Evolutionary conservation across 2,329 filamentous ascomycete genomes (phyloP).

Genomic region (Aureobasidium vineae): DNA sequence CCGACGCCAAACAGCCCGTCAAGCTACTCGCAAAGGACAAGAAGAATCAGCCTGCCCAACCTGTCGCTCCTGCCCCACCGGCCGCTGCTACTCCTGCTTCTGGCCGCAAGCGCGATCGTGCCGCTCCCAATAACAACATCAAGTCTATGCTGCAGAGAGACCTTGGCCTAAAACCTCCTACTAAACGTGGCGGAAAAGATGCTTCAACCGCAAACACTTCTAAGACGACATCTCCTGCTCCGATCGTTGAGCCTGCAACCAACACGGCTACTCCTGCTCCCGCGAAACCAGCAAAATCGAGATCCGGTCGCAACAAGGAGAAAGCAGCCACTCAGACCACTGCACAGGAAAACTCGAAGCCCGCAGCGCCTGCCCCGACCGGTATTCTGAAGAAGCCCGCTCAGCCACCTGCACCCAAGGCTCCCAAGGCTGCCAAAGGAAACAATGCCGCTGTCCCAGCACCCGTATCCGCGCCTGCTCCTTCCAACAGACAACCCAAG

Average conservation of each 20-base stretch:
- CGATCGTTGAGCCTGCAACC: conserved; percentile 16
- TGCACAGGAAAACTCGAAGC: conserved; percentile 19
- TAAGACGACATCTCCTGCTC: conserved; percentile 13
- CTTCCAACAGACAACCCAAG: conserved; percentile 22
- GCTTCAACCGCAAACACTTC: conserved; percentile 28
- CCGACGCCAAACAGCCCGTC: conserved; percentile 30
- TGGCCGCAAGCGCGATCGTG: conserved; percentile 55
- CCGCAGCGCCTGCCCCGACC: conserved; percentile 33
- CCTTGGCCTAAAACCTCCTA: conserved; percentile 53
- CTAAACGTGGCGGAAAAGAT: conserved; percentile 37
- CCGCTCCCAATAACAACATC: conserved; percentile 47
- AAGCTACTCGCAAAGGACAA: conserved; percentile 53
- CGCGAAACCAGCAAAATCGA: conserved; percentile 22
- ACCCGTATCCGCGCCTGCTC: conserved; percentile 26
- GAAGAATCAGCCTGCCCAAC: conserved; percentile 39
- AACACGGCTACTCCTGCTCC: not conserved
- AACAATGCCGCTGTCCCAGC: conserved; percentile 23
- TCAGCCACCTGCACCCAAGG: conserved; percentile 27
- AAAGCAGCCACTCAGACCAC: conserved; percentile 21
- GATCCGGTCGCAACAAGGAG: conserved; percentile 24
- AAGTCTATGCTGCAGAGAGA: conserved; percentile 61
- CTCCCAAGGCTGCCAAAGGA: conserved; percentile 26
- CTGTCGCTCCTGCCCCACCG: conserved; percentile 34
- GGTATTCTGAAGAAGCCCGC: conserved; percentile 44
- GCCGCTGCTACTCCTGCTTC: conserved; percentile 32